A percentile compares a stretch with the other conserved stretches of the same genome.
Evolutionary conservation across 441 rosid species (phyloP).

Genomic region (Pelargonium citronellum): DNA sequence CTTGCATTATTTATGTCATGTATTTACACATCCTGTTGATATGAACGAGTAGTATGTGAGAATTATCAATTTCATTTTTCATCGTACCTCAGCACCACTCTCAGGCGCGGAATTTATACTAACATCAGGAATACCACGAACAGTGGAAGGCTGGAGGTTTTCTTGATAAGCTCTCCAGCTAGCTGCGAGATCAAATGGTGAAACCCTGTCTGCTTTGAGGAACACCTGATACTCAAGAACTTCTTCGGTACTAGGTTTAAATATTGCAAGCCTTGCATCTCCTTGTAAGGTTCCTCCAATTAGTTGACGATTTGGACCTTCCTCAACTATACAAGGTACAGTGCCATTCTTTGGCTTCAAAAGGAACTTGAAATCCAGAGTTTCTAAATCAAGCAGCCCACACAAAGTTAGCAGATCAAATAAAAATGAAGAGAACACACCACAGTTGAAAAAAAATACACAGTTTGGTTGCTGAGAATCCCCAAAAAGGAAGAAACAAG

Average conservation of each 20-base stretch:
- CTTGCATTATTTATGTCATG: not conserved
- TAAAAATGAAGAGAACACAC: constrained; percentile 2
- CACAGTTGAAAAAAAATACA: not conserved
- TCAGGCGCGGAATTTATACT: constrained; percentile 63
- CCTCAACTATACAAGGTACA: constrained; percentile 72
- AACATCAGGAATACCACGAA: constrained; percentile 93
- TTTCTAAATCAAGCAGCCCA: constrained; percentile 39
- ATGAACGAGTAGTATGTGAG: not conserved
- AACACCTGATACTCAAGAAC: constrained; percentile 69
- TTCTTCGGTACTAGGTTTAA: constrained; percentile 59
- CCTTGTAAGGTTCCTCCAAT: constrained; percentile 74
- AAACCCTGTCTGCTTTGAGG: constrained; percentile 79
- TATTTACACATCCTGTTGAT: not conserved
- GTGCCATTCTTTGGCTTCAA: constrained; percentile 73
- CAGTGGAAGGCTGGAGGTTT: constrained; percentile 83
- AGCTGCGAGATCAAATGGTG: constrained; percentile 96
- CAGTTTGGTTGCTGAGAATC: not conserved
- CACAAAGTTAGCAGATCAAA: constrained; percentile 20
- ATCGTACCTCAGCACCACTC: constrained; percentile 50
- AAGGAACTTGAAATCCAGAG: constrained; percentile 93
- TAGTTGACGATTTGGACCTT: constrained; percentile 74
- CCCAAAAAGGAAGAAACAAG: not conserved
- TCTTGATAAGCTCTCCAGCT: constrained; percentile 97
- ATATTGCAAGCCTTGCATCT: constrained; percentile 67
- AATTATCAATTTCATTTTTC: not conserved